Conservation (phyloP, 2,329 filamentous ascomycete species). For the Pezizomycotina sp. region DNA sequence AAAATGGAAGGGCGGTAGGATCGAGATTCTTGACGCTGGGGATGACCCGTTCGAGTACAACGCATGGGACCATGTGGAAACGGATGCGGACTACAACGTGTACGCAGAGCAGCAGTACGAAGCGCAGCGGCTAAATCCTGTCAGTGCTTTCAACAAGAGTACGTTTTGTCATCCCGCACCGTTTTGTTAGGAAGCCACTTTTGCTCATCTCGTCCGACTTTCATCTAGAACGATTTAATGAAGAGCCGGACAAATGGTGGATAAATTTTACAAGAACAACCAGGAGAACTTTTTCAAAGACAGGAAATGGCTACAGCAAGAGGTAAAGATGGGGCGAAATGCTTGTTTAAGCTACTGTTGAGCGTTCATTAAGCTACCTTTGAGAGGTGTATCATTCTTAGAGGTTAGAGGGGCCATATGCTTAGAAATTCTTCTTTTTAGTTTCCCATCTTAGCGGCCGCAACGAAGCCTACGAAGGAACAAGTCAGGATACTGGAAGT, state of each 20-base stretch:
- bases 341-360: neutral
- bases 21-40: constrained; percentile 49
- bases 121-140: constrained; percentile 69
- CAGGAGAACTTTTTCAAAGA: constrained; percentile 97
- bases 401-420: too few relatives aligned
- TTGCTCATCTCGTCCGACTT: constrained; percentile 9
- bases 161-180: constrained; percentile 29
- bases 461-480: constrained; percentile 55
- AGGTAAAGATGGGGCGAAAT: constrained; percentile 29
- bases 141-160: constrained; percentile 85
- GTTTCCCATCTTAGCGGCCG: constrained; percentile 68
- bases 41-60: constrained; percentile 96
- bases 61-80: constrained; percentile 95
- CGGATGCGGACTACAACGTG: constrained; percentile 71
- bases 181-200: neutral
- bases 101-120: constrained; percentile 73
- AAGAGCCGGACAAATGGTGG: constrained; percentile 89
- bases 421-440: neutral
- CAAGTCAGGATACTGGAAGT: constrained; percentile 65
- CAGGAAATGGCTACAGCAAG: constrained; percentile 88
- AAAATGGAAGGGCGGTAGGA: neutral
- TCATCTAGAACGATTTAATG: constrained; percentile 58
- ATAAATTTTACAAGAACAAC: constrained; percentile 95
- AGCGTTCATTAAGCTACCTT: neutral
- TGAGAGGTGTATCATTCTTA: too few relatives aligned